These are phyloP conservation scores for Fusarium avenaceum DNA, from an alignment of 2,329 filamentous ascomycete species.

Conservation along the genomic window DNA sequence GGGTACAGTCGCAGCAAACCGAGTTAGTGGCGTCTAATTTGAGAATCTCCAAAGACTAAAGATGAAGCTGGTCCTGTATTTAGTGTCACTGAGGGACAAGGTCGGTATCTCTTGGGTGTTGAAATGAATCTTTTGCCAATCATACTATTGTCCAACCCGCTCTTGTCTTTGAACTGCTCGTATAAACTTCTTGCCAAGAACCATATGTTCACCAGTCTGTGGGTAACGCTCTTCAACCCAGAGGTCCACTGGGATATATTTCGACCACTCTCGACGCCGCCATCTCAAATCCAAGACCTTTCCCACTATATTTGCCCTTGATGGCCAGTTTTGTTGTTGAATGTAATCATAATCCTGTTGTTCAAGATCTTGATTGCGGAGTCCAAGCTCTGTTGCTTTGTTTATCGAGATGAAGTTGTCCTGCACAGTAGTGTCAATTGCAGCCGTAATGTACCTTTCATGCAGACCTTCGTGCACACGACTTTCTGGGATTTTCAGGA, in stretches of 20 bases:
- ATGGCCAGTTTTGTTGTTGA: not conserved
- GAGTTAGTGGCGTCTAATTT: too few species aligned
- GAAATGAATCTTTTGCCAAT: too few species aligned
- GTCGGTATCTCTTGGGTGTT: too few species aligned
- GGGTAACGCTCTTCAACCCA: not conserved
- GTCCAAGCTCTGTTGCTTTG: accelerated
- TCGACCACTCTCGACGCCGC: not conserved
- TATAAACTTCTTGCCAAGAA: not conserved
- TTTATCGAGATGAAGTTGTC: not conserved
- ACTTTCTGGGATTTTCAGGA: not conserved
- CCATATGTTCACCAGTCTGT: accelerated
- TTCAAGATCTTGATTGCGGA: accelerated
- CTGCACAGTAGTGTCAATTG: accelerated
- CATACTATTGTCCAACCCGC: not conserved
- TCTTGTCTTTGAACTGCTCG: accelerated
- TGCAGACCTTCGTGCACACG: too few species aligned
- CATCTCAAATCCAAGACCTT: not conserved
- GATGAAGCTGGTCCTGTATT: too few species aligned
- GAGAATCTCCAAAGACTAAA: too few species aligned
- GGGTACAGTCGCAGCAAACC: too few species aligned
- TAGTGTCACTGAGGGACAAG: too few species aligned
- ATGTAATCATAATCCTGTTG: not conserved
- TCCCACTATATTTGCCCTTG: not conserved
- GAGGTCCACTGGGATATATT: not conserved
- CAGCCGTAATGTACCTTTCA: accelerated